Evolutionary conservation across 805 yeast genomes (phyloP), one percentile per base, ranked within the genome.

Genomic region (Sporopachydermia lactativora): DNA sequence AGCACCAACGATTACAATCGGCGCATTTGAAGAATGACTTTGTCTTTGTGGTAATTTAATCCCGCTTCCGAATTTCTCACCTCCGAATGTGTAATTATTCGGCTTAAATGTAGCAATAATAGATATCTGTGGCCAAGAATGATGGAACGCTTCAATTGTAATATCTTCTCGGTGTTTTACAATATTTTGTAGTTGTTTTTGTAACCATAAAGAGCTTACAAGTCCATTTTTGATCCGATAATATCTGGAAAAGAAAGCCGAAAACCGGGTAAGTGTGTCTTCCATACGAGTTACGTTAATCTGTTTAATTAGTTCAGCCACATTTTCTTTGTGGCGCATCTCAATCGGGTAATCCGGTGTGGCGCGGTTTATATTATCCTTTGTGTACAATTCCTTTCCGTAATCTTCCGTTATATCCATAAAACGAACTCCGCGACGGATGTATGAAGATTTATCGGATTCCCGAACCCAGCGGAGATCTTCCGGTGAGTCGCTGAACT

Each of bases 71-170:
- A 54, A 36, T 48, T 49, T 34, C 59, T 52, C 28, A 60, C 47
- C 37, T 57, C 43, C 14, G 44, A 47, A 15, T 86, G 85, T 4
- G 68, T 66, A 36, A 24, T 24, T 24, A n/a, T 24, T 24, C n/a
- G 31, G 31, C 31, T 24, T 24, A n/a, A 24, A 24, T 24, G 31
- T 24, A 24, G 82, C 83, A 40, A 88, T 69, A 3, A 84, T 64
- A 3, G 92, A 79, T 52, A 71, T 77, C 59, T 88, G 96, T 46
- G 63, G 66, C 95, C 95, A 88, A 3, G 65, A 51, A 55, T 88
- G 96, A 17, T 68, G 59, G 45, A 82, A 62, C 41, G 71, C 68
- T 28, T 57, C 49, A 15, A 78, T 67, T 0, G 60, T 57, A 34
- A 74, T 58, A 15, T 65, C 60, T 15, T 61, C 55, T 16, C 60